These are phyloP conservation scores for Akanthomyces dipterigenus DNA, from an alignment of 2,329 filamentous ascomycete species.

Conservation along the genomic window DNA sequence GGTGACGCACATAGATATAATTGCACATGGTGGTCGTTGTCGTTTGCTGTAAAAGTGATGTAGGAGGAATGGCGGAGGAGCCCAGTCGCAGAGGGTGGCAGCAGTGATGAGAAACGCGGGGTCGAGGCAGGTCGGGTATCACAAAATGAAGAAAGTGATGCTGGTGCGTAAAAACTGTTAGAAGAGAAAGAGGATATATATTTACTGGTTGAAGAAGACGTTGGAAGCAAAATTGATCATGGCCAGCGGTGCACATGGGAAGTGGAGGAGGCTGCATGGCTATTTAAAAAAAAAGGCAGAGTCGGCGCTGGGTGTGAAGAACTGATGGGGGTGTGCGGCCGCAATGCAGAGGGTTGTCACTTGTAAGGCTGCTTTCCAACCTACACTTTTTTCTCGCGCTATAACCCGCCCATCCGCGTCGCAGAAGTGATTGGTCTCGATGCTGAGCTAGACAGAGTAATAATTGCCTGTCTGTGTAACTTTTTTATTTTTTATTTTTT, in stretches of 20 bases:
- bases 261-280: slow-evolving; percentile 7
- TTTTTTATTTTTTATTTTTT: neutral
- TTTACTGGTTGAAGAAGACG: neutral
- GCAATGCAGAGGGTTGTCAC: neutral
- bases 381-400: neutral
- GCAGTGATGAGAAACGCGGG: neutral
- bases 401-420: slow-evolving; percentile 1
- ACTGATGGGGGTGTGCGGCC: neutral
- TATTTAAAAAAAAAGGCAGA: slow-evolving; percentile 1
- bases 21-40: slow-evolving; percentile 37
- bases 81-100: neutral
- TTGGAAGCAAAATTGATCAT: neutral
- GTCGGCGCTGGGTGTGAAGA: neutral
- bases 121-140: neutral
- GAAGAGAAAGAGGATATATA: neutral
- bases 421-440: slow-evolving; percentile 7
- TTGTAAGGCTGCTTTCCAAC: slow-evolving; percentile 2
- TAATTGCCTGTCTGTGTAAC: neutral
- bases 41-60: neutral
- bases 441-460: neutral
- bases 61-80: neutral
- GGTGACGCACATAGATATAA: slow-evolving; percentile 39
- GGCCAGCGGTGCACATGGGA: neutral
- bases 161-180: neutral
- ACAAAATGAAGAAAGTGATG: neutral